Conservation (phyloP, 2,329 filamentous ascomycete species). For the Mollisiaceae sp. region DNA sequence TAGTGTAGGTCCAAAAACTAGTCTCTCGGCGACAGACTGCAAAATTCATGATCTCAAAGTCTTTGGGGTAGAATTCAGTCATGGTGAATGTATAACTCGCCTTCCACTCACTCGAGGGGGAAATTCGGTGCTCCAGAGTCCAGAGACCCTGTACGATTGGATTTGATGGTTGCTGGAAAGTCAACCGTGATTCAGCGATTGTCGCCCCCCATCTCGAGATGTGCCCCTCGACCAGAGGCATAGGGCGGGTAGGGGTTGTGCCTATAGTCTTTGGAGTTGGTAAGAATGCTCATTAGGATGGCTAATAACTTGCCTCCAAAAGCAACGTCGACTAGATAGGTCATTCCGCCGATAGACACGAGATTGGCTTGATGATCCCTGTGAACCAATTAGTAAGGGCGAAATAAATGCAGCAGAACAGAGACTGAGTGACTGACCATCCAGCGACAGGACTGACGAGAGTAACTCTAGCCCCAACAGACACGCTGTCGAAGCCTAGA, state of each 20-base stretch:
- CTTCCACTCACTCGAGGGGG: slow-evolving; percentile 55
- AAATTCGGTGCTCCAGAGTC: slow-evolving; percentile 64
- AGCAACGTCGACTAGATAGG: slow-evolving; percentile 63
- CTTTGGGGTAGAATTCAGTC: slow-evolving; percentile 61
- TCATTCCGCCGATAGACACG: slow-evolving; percentile 53
- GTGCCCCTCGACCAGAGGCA: slow-evolving; percentile 54
- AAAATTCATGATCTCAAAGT: slow-evolving; percentile 65
- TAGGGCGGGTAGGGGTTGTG: slow-evolving; percentile 54
- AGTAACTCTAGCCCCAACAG: slow-evolving; percentile 56
- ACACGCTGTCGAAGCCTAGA: slow-evolving; percentile 57
- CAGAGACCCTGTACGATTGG: slow-evolving; percentile 54
- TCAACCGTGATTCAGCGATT: slow-evolving; percentile 56
- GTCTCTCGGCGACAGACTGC: slow-evolving; percentile 53
- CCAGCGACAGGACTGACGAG: slow-evolving; percentile 47
- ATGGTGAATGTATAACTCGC: slow-evolving; percentile 52
- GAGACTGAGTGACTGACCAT: slow-evolving; percentile 45
- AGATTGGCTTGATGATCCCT: slow-evolving; percentile 65
- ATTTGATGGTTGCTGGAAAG: slow-evolving; percentile 51
- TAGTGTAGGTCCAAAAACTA: slow-evolving; percentile 58
- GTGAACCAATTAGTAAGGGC: neutral
- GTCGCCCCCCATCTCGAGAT: slow-evolving; percentile 51
- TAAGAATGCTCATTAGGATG: no score
- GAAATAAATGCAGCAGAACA: neutral
- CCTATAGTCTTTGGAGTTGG: neutral
- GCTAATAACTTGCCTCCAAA: slow-evolving; percentile 9